Evolutionary conservation across 2,329 filamentous ascomycete genomes (phyloP), one percentile per base, ranked within the genome.

Genomic region (Aspergillus sp.): DNA sequence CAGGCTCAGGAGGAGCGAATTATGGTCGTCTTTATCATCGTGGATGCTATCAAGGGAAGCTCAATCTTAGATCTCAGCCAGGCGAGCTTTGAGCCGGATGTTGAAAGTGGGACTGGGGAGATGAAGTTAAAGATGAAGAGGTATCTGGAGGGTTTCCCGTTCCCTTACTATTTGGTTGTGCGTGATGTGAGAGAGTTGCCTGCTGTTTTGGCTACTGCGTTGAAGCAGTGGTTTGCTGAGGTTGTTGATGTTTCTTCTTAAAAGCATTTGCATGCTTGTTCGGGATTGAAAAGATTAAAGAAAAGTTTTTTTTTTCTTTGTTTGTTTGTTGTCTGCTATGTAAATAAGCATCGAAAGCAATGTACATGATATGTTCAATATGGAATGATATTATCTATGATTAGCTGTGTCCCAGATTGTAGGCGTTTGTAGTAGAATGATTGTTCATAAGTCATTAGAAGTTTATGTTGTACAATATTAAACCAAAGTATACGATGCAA

Each of bases 21-120:
- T 64, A 96, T 98, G 88, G 84, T 97, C 53, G 91, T 98, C 5
- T 99, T 98, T 67, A 88, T 98, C 59, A 86, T 99, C 60, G 89
- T 98, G 63, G 93, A 98, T 73, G 76, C 81, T 41, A 62, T 75
- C 19, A 69, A 70, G 49, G 68, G 68, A 20, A 74, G 66, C 51
- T 74, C 71, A 1, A 94, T 98, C 52, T 71, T 97, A 60, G 90
- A 96, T 65, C 77, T 97, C 60, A 89, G 90, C 66, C 85, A 90
- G 68, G 91, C 90, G 33, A 83, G 83, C 63, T 96, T 97, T 63
- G 80, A 85, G 54, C 80, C 79, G 50, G 84, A 88, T 61, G 75
- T 69, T 52, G 73, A 60, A 69, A 80, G 67, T 72, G 59, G 63
- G 1, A 83, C 72, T 72, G 84, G 74, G 52, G 79, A 83, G 60